These are phyloP conservation scores for Selenicereus undatus DNA, from an alignment of 148 eudicot genomes.

Conservation along the genomic window DNA sequence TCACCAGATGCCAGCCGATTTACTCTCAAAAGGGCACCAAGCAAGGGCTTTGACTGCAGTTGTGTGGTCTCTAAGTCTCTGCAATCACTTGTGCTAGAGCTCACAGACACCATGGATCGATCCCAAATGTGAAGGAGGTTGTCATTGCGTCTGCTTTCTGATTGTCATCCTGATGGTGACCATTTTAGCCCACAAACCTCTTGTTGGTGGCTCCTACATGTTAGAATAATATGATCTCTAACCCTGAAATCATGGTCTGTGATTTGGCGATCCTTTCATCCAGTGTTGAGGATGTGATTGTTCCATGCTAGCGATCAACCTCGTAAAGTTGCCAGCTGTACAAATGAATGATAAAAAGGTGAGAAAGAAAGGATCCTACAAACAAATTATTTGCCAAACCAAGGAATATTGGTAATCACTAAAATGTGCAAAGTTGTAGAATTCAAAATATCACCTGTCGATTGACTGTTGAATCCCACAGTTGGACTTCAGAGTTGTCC, in stretches of 20 bases:
- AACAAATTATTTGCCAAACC: background rate
- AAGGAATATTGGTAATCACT: background rate
- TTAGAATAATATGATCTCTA: slow-evolving; percentile 44
- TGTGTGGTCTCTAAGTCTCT: slow-evolving; percentile 77
- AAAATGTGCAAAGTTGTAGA: background rate
- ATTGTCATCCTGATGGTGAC: slow-evolving; percentile 66
- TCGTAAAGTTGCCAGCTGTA: slow-evolving; percentile 61
- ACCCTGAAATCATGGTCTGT: slow-evolving; percentile 66
- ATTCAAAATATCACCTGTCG: slow-evolving; percentile 34
- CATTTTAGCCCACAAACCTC: slow-evolving; percentile 79
- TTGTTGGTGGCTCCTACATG: slow-evolving; percentile 61
- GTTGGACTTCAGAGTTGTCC: slow-evolving; percentile 67
- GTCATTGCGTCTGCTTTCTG: slow-evolving; percentile 77
- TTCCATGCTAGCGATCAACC: slow-evolving; percentile 80
- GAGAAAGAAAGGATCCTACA: background rate
- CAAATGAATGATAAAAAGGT: slow-evolving; percentile 7
- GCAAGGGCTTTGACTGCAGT: slow-evolving; percentile 92
- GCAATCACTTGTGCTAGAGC: slow-evolving; percentile 66
- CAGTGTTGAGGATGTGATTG: slow-evolving; percentile 58
- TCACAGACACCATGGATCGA: slow-evolving; percentile 51
- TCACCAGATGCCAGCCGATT: slow-evolving; percentile 71
- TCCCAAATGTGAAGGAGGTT: too few species aligned
- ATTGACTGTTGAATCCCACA: slow-evolving; percentile 71
- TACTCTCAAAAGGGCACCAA: slow-evolving; percentile 87
- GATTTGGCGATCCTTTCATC: slow-evolving; percentile 67